Conservation (phyloP, 2,329 filamentous ascomycete genomes). For the Cladosporium sphaerospermum region DNA sequence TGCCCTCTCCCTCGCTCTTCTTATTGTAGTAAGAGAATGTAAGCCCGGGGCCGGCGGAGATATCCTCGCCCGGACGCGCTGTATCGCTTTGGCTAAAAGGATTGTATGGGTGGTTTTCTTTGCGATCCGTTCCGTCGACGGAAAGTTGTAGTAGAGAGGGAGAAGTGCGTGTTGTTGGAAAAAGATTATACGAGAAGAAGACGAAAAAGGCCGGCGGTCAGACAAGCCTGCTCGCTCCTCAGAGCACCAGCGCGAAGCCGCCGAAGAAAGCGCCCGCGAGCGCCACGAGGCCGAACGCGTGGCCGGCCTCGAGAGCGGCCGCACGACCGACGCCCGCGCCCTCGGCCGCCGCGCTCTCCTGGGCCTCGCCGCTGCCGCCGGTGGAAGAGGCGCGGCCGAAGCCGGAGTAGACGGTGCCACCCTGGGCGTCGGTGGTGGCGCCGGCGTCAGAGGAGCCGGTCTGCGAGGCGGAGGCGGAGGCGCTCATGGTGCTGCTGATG, state of each 20-base stretch:
- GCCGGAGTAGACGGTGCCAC: constrained; percentile 39
- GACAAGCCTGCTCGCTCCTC: constrained; percentile 4
- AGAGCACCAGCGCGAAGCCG: constrained; percentile 46
- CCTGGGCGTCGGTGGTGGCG: constrained; percentile 28
- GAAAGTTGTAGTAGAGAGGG: too few species aligned
- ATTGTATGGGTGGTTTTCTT: too few species aligned
- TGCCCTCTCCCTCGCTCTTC: too few species aligned
- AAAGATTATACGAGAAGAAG: constrained; percentile 4
- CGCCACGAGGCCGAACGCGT: constrained; percentile 50
- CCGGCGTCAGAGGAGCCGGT: constrained; percentile 29
- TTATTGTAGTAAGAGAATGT: too few species aligned
- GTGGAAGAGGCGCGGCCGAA: constrained; percentile 31
- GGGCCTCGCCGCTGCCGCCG: background rate
- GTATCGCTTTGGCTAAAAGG: too few species aligned
- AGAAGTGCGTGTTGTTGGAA: too few species aligned
- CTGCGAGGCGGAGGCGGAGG: constrained; percentile 30
- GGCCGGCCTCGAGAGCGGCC: constrained; percentile 45
- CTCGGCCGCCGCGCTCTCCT: constrained; percentile 10
- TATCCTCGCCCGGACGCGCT: too few species aligned
- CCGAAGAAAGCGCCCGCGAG: constrained; percentile 51
- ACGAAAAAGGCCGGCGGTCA: background rate
- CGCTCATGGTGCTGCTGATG: constrained; percentile 39
- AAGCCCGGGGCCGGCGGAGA: too few species aligned
- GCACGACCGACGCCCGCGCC: constrained; percentile 25
- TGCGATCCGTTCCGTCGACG: too few species aligned